Conservation (phyloP, 176 grass and related monocot species). For the Raddia distichophylla region DNA sequence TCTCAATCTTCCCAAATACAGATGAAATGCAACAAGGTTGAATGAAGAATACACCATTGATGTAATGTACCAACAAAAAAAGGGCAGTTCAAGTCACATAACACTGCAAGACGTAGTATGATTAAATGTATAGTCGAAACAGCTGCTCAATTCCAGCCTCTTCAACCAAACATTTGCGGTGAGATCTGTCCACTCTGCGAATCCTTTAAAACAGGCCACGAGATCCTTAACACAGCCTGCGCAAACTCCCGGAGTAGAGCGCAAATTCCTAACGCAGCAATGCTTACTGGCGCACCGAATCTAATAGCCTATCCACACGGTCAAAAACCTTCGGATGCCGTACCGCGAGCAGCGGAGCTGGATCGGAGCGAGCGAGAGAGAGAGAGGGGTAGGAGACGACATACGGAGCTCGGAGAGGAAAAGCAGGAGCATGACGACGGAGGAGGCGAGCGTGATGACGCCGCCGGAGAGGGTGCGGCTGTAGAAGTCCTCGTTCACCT, state of each 20-base stretch:
- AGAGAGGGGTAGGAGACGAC: slow-evolving; percentile 1
- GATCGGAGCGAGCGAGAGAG: slow-evolving; percentile 1
- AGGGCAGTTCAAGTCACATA: neutral
- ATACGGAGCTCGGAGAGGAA: slow-evolving; percentile 91
- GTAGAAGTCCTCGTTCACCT: slow-evolving; percentile 97
- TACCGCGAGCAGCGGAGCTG: neutral
- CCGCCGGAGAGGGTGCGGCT: slow-evolving; percentile 88
- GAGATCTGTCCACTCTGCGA: neutral
- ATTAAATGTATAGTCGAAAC: neutral
- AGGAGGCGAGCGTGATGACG: slow-evolving; percentile 77
- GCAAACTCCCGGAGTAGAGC: neutral
- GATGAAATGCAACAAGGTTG: neutral
- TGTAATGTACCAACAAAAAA: neutral
- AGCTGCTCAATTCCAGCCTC: slow-evolving; percentile 19
- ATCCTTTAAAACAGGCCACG: neutral
- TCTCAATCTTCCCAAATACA: neutral
- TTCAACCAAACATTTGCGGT: neutral
- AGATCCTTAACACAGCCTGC: slow-evolving; percentile 32
- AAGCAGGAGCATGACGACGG: slow-evolving; percentile 78
- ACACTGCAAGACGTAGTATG: neutral
- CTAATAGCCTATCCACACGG: neutral
- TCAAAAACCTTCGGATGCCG: neutral
- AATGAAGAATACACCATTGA: neutral
- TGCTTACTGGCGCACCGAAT: neutral
- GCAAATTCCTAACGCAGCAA: slow-evolving; percentile 6